These are phyloP conservation scores for Xylaria hypoxylon DNA, from an alignment of 2,329 filamentous ascomycete species.

Conservation along the genomic window DNA sequence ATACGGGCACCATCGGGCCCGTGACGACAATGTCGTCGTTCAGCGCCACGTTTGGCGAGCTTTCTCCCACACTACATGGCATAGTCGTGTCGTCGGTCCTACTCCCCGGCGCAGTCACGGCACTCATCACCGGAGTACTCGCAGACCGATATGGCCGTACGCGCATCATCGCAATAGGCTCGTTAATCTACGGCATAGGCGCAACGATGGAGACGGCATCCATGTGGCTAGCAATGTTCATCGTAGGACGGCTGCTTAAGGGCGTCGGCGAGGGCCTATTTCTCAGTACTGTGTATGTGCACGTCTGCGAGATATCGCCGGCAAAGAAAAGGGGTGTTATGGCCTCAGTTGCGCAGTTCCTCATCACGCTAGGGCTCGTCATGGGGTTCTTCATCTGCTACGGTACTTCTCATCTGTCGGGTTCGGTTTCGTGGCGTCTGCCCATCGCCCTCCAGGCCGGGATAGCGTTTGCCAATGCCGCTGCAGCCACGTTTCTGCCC, in stretches of 20 bases:
- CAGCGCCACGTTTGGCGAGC: conserved; percentile 60
- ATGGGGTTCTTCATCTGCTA: conserved; percentile 72
- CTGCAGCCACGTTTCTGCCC: conserved; percentile 52
- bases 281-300: conserved; percentile 62
- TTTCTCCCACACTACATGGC: conserved; percentile 67
- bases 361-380: conserved; percentile 63
- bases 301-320: conserved; percentile 71
- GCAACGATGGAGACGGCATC: conserved; percentile 43
- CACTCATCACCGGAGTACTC: conserved; percentile 67
- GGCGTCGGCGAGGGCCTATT: conserved; percentile 69
- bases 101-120: conserved; percentile 69
- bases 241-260: conserved; percentile 63
- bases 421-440: conserved; percentile 66
- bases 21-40: conserved; percentile 69
- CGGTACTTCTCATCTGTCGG: conserved; percentile 57
- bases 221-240: conserved; percentile 44
- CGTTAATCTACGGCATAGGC: conserved; percentile 59
- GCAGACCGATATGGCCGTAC: conserved; percentile 66
- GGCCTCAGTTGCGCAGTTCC: conserved; percentile 65
- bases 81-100: conserved; percentile 70
- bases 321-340: conserved; percentile 62
- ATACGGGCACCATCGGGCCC: conserved; percentile 60
- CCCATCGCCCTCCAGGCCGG: conserved; percentile 59
- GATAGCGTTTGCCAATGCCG: conserved; percentile 51
- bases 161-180: conserved; percentile 62